phyloP scores from a whole-genome alignment of 2,329 filamentous ascomycete genomes.

The Aspergillus candidus region DNA sequence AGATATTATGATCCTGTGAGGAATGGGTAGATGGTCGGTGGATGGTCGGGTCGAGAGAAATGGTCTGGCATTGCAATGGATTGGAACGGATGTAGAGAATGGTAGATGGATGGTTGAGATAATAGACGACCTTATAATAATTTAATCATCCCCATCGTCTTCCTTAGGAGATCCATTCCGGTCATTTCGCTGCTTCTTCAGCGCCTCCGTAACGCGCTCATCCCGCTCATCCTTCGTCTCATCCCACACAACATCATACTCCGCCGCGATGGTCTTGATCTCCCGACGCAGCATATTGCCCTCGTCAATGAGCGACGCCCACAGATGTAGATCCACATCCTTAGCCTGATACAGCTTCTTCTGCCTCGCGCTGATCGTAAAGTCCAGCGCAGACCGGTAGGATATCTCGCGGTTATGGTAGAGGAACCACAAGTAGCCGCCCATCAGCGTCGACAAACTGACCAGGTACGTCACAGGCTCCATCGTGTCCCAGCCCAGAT shows the following conservation, averaged over 20 bases:
- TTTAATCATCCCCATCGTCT: constrained; percentile 28
- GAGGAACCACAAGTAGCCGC: constrained; percentile 87
- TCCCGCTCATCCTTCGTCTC: constrained; percentile 67
- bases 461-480: constrained; percentile 87
- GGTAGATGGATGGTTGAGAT: no score
- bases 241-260: constrained; percentile 90
- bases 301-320: constrained; percentile 74
- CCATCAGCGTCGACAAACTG: constrained; percentile 78
- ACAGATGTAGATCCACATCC: constrained; percentile 69
- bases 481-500: constrained; percentile 83
- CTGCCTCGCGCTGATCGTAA: constrained; percentile 76
- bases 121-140: no score
- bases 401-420: constrained; percentile 86
- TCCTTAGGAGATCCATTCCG: constrained; percentile 29
- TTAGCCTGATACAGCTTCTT: constrained; percentile 66
- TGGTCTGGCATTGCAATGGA: neutral
- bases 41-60: neutral
- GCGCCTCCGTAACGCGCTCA: constrained; percentile 49
- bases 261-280: constrained; percentile 71
- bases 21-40: constrained; percentile 21
- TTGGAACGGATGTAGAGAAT: no score
- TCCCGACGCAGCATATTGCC: constrained; percentile 71
- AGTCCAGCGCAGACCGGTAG: constrained; percentile 79
- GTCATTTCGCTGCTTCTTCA: constrained; percentile 45
- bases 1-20: constrained; percentile 40